A percentile compares a stretch with the other conserved stretches of the same genome.
Conservation (phyloP, 1,139 yeast genomes). For the Debaryomycetaceae sp. region DNA sequence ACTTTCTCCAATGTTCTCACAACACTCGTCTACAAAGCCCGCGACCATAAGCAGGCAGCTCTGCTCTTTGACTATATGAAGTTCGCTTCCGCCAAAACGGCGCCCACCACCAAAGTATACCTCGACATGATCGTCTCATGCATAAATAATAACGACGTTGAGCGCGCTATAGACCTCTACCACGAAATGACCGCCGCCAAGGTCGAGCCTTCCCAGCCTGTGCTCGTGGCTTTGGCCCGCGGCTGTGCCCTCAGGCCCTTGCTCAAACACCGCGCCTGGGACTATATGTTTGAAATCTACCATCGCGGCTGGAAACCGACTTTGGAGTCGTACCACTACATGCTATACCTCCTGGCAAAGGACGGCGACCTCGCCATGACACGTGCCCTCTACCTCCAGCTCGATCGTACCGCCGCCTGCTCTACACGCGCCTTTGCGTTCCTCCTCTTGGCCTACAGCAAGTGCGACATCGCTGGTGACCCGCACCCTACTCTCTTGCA, state of each 20-base stretch:
- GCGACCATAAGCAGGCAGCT: slow-evolving; percentile 51
- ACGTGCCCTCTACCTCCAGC: slow-evolving; percentile 57
- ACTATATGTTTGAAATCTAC: slow-evolving; percentile 58
- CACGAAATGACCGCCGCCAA: slow-evolving; percentile 46
- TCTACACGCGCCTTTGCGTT: slow-evolving; percentile 37
- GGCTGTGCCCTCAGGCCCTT: slow-evolving; percentile 54
- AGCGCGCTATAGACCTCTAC: slow-evolving; percentile 65
- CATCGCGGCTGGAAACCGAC: slow-evolving; percentile 40
- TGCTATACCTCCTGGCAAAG: slow-evolving; percentile 62
- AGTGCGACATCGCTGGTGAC: slow-evolving; percentile 11
- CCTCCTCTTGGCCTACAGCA: slow-evolving; percentile 48
- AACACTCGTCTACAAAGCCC: slow-evolving; percentile 46
- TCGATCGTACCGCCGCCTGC: slow-evolving; percentile 32
- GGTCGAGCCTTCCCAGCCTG: slow-evolving; percentile 27
- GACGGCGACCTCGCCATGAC: slow-evolving; percentile 74
- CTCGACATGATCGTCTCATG: slow-evolving; percentile 61
- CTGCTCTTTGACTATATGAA: slow-evolving; percentile 80
- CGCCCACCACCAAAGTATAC: slow-evolving; percentile 61
- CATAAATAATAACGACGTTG: slow-evolving; percentile 50
- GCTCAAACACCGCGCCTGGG: slow-evolving; percentile 60
- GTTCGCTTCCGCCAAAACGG: slow-evolving; percentile 51
- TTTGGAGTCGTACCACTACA: slow-evolving; percentile 46
- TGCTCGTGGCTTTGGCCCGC: slow-evolving; percentile 56
- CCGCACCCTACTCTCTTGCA: slow-evolving; percentile 27
- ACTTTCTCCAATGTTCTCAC: slow-evolving; percentile 58